Evolutionary conservation across 2,329 filamentous ascomycete genomes (phyloP), one percentile per base, ranked within the genome.

Genomic region (Cercospora nicotianae): DNA sequence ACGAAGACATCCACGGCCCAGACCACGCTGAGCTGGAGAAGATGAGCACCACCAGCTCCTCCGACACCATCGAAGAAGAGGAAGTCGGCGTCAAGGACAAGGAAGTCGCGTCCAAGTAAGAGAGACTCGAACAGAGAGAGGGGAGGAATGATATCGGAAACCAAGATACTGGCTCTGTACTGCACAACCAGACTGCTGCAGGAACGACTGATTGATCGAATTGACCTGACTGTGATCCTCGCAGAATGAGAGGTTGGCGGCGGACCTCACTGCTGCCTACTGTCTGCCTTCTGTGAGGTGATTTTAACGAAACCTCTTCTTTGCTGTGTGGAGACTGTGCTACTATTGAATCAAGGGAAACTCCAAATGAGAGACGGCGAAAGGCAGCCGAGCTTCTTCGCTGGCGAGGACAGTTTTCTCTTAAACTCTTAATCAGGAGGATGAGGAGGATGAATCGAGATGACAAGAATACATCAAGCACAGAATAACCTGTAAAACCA

Each of bases 1-100:
- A 78, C 53, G 94, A 97, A 81, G 87, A 87, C 64, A 70, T 95
- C 67, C 92, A 96, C 77, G 93, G 92, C 31, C 87, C 87, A 62
- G 86, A 90, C 69, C 79, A 85, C 67, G 71, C 69, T 16, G 70
- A 73, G 62, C 75, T 82, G 31, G 80, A 82, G 75, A 84, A 86
- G 80, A 80, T 83, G 77, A 84, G 82, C 75, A 84, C 80, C 28
- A 75, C 77, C 30, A 80, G 78, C 45, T 77, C 77, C 58, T 77
- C 76, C 42, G 80, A 83, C 67, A 88, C 87, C 70, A 89, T 88
- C 73, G 85, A 85, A 75, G 90, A 87, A 77, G 81, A 87, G 72
- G 84, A 86, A 63, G 84, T 87, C 72, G 48, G 23, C 23, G 85
- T 87, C 74, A 83, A 68, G 57, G 42, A 69, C 48, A 67, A 69